Evolutionary conservation across 345 rosid species (phyloP), one percentile per base, ranked within the genome.

Genomic region (Acer saccharum): DNA sequence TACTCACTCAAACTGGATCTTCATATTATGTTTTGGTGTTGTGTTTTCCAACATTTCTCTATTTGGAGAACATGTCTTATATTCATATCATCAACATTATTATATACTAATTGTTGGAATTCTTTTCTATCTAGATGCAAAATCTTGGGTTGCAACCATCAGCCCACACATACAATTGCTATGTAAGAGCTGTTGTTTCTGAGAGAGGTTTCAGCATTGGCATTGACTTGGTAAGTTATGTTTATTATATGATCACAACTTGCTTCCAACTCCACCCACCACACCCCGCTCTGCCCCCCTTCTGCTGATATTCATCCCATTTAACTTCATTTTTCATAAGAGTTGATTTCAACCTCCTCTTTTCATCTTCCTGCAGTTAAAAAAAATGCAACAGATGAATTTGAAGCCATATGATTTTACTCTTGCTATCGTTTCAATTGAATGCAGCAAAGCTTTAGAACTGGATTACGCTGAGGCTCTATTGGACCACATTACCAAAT

Each of bases 381-480:
- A 87, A 70, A 71, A 52, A 72, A 93, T 95, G 98, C 89, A 77
- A 82, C 78, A 87, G 84, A 73, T 60, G 81, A 89, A 89, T 72
- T 67, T 91, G 90, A 91, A 87, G 88, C 95, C 98, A 68, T 68
- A 27, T 75, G 78, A 87, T 73, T 79, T 90, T 70, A 95, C 98
- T 35, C 83, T 92, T 73, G 95, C 92, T 65, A 68, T 85, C 41
- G 78, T 93, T 79, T 86, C 99, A 68, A 75, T 86, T 12, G 81
- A 69, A 72, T 92, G 93, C 90, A 89, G 97, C 76, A 83, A 74
- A 78, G 90, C 85, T 62, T 76, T 86, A 70, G 93, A 94, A 79
- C 89, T 92, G 72, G 95, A 95, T 86, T 82, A 88, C 67, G 97
- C 98, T 68, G 98, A 95, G 84, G 76, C 73, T 76, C 84, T 95